These are phyloP conservation scores for Trichoderma atrobrunneum DNA, from an alignment of 2,329 filamentous ascomycete species.

Conservation along the genomic window DNA sequence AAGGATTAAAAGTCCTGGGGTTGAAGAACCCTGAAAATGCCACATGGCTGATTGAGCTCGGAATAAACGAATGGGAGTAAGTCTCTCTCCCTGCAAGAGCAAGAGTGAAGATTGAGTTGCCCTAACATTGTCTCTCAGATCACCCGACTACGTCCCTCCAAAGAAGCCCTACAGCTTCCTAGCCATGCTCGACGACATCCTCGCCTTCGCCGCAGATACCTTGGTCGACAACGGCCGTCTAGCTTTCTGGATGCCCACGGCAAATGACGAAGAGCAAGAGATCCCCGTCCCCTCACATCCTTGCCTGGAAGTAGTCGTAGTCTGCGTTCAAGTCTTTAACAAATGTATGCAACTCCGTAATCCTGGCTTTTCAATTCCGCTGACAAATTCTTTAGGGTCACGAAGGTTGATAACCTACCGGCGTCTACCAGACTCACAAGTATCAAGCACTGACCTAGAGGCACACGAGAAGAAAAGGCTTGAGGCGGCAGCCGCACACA, in stretches of 20 bases:
- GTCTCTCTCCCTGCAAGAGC: slow-evolving; percentile 24
- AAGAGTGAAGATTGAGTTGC: neutral
- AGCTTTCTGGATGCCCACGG: slow-evolving; percentile 96
- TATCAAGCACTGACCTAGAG: slow-evolving; percentile 45
- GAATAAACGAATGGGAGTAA: slow-evolving; percentile 66
- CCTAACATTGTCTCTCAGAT: slow-evolving; percentile 28
- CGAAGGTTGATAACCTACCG: slow-evolving; percentile 84
- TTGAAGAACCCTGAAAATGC: slow-evolving; percentile 63
- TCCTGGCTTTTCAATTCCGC: neutral
- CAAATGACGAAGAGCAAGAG: slow-evolving; percentile 74
- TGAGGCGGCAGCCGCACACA: slow-evolving; percentile 25
- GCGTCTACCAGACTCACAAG: slow-evolving; percentile 59
- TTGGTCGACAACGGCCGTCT: slow-evolving; percentile 77
- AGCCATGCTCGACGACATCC: slow-evolving; percentile 84
- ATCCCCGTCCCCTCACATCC: slow-evolving; percentile 75
- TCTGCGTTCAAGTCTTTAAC: slow-evolving; percentile 85
- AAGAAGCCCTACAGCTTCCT: slow-evolving; percentile 91
- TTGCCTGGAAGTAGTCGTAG: slow-evolving; percentile 66
- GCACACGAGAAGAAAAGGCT: slow-evolving; percentile 32
- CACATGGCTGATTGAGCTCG: slow-evolving; percentile 63
- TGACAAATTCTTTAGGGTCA: slow-evolving; percentile 60
- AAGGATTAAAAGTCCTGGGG: slow-evolving; percentile 86
- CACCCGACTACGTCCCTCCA: slow-evolving; percentile 72
- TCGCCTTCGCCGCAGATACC: slow-evolving; percentile 73
- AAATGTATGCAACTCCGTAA: slow-evolving; percentile 59